These are phyloP conservation scores for Candolleomyces aberdarensis DNA, from an alignment of 768 basidiomycete genomes.

Conservation along the genomic window DNA sequence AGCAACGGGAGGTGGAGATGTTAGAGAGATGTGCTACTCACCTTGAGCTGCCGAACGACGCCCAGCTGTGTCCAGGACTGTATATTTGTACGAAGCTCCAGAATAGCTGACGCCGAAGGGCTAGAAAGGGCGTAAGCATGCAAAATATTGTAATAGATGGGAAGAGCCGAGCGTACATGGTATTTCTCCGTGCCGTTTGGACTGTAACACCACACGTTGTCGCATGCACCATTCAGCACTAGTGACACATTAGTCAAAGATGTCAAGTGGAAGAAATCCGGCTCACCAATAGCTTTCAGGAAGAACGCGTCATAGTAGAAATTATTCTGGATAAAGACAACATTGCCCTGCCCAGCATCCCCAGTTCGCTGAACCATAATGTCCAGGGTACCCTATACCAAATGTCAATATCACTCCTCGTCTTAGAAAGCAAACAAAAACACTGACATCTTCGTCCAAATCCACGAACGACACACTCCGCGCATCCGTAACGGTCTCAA, in stretches of 20 bases:
- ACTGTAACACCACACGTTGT: slow-evolving; percentile 72
- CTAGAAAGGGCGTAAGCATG: slow-evolving; percentile 35
- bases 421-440: not conserved
- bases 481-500: slow-evolving; percentile 75
- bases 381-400: slow-evolving; percentile 75
- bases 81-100: slow-evolving; percentile 96
- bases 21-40: slow-evolving; percentile 23
- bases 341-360: slow-evolving; percentile 52
- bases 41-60: slow-evolving; percentile 88
- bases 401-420: not conserved
- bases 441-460: slow-evolving; percentile 90
- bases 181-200: slow-evolving; percentile 62
- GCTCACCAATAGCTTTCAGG: slow-evolving; percentile 88
- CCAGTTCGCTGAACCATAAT: slow-evolving; percentile 89
- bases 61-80: slow-evolving; percentile 89
- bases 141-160: not conserved
- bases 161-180: slow-evolving; percentile 51
- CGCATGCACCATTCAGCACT: slow-evolving; percentile 94
- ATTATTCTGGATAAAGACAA: slow-evolving; percentile 91
- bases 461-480: slow-evolving; percentile 79
- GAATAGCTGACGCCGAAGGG: slow-evolving; percentile 93
- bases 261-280: not conserved
- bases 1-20: not conserved
- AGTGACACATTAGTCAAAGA: not conserved
- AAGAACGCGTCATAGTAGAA: slow-evolving; percentile 99